Percentiles rank a stretch among this genome's conserved stretches.
phyloP scores from a whole-genome alignment of 805 yeast species.

The Dipodascus geniculatus region DNA sequence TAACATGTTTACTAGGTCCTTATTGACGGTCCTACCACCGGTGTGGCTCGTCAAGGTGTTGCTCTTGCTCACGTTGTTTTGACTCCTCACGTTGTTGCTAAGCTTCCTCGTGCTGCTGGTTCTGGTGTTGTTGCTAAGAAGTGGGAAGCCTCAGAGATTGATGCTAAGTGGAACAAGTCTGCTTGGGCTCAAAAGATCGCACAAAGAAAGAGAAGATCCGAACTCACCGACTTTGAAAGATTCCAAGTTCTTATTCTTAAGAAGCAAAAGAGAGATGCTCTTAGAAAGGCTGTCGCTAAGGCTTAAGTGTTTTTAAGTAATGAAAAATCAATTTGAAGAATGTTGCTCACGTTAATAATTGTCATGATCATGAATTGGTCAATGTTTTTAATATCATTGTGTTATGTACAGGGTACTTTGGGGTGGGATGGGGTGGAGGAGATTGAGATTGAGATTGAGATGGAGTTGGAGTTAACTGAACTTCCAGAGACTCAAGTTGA shows the following conservation, averaged over 20 bases:
- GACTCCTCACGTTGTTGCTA: constrained; percentile 80
- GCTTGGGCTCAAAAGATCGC: constrained; percentile 98
- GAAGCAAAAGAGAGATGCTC: constrained; percentile 94
- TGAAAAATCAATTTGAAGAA: constrained; percentile 1
- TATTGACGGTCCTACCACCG: constrained; percentile 88
- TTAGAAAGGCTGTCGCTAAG: constrained; percentile 94
- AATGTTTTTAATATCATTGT: no score
- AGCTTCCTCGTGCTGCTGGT: constrained; percentile 91
- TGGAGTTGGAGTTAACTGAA: no score
- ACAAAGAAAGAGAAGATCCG: constrained; percentile 85
- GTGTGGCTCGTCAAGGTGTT: constrained; percentile 86
- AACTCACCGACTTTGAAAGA: constrained; percentile 95
- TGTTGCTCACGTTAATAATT: background rate
- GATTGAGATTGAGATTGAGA: no score
- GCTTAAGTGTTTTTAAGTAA: constrained; percentile 40
- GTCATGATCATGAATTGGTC: background rate
- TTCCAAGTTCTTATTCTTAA: constrained; percentile 96
- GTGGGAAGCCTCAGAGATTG: constrained; percentile 84
- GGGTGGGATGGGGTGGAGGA: no score
- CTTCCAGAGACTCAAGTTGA: no score
- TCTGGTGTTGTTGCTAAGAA: constrained; percentile 77
- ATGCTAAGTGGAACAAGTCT: constrained; percentile 83
- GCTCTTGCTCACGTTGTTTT: constrained; percentile 78
- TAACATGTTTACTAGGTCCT: constrained; percentile 44
- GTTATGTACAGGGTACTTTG: no score